Evolutionary conservation across 202 grass and related monocot species (phyloP).

Genomic region (Miscanthus sacchariflorus): DNA sequence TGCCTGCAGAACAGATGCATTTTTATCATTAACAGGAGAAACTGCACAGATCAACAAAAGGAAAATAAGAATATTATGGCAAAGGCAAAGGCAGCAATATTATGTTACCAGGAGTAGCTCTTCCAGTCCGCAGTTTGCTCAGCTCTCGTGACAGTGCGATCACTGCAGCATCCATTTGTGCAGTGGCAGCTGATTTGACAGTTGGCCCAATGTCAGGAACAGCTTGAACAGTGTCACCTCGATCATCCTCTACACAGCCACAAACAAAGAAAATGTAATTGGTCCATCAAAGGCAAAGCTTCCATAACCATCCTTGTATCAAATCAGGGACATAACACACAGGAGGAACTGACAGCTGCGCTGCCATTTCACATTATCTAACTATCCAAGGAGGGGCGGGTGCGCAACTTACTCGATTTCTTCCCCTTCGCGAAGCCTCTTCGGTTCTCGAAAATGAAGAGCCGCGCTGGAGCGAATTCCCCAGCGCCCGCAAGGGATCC

Average conservation of each 20-base stretch:
- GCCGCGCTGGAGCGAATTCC: slow-evolving; percentile 19
- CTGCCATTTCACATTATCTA: neutral
- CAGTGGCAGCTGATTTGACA: slow-evolving; percentile 69
- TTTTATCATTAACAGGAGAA: neutral
- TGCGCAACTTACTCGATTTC: slow-evolving; percentile 70
- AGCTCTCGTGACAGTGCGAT: slow-evolving; percentile 78
- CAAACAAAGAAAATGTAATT: slow-evolving; percentile 34
- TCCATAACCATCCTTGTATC: neutral
- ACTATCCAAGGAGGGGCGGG: slow-evolving; percentile 3
- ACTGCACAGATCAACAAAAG: neutral
- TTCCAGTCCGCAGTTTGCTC: slow-evolving; percentile 89
- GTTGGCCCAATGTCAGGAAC: slow-evolving; percentile 71
- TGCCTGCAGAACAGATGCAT: slow-evolving; percentile 56
- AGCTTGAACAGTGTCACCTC: slow-evolving; percentile 75
- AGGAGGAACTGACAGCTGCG: neutral
- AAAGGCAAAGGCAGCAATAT: neutral
- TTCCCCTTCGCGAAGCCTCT: slow-evolving; percentile 90
- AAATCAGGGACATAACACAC: slow-evolving; percentile 11
- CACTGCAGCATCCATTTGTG: slow-evolving; percentile 86
- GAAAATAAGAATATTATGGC: slow-evolving; percentile 7
- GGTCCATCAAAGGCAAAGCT: slow-evolving; percentile 9
- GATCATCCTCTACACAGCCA: slow-evolving; percentile 65
- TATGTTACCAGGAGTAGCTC: slow-evolving; percentile 74
- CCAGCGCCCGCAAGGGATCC: slow-evolving; percentile 42
- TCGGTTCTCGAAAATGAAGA: slow-evolving; percentile 47